Base-by-base conservation (phyloP, 2,329 filamentous ascomycete species). In the Penicillium rolfsii region DNA sequence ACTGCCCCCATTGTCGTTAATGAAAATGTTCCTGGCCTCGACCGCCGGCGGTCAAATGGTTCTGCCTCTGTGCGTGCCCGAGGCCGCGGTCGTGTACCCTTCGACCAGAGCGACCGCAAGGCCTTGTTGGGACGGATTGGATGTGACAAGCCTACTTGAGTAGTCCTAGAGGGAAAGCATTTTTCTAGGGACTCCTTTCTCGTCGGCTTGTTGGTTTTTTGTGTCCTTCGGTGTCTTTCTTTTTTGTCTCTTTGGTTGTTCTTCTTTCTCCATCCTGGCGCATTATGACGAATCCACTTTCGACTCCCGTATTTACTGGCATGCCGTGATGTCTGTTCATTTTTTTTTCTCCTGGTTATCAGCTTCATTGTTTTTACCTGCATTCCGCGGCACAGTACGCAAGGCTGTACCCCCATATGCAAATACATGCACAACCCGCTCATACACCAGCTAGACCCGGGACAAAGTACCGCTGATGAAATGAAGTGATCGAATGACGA, bases 41-140 rank as follows among this genome's bases (percentile, higher is more conserved):
- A 73, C 48, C 76, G 74, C 71, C 73, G 73, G 43, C 70, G 73
- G 59, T 70, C 73, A 22, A 77, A 75, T 56, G 71, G 72, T 16
- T 65, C 76, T n/a, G 65, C 67, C 3, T 67, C 71, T 12, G 69
- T 74, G 46, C 74, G 75, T 45, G 73, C 74, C 36, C 73, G 74
- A 8, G 70, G 72, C n/a, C 74, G 76, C 40, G 75, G 76, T 38
- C 72, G 75, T 36, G 73, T 77, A 50, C 75, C 71, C 35, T 72
- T 79, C 55, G 76, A 78, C 49, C 76, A 76, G 58, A 76, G 74
- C 63, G 77, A 79, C 52, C 73, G 75, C 36, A 95, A 94, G 81
- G 91, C 93, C 74, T 80, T 95, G 66, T 82, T 95, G 56, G 90
- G 90, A 48, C 83, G 91, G 56, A 95, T 95, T 71, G 91, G 91